Evolutionary conservation across 1,284 basidiomycete genomes (phyloP), one percentile per base, ranked within the genome.

Genomic region (Fistulinella cinereoalba): DNA sequence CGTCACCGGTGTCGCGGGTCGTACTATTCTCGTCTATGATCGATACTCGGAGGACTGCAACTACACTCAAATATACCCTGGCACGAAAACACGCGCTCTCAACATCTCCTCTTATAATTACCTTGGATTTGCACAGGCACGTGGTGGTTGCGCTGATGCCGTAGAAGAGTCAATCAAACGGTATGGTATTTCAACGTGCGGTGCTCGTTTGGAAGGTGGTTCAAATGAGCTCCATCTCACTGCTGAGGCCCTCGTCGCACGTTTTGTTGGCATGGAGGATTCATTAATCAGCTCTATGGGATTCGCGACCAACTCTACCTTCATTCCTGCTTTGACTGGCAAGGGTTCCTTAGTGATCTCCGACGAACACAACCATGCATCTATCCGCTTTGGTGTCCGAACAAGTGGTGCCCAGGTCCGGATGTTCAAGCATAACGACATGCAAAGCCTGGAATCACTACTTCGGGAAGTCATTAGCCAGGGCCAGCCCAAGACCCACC

Each of bases 101-200:
- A 99, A 99, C 69, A 87, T 98, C 57, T 96, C 93, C 9, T 97
- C 94, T 6, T 99, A 99, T 77, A 99, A 99, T 73, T 99, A 99
- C 66, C 91, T 99, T 58, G 96, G 97, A 6, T 99, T 99, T 62
- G 96, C 96, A 1, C 93, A 97, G 67, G 91, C 88, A 22, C 81
- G 83, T 13, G 96, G 97, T 23, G 90, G 89, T 10, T 97, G 94
- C 61, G 90, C 96, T 2, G 95, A 98, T 61, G 90, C 89, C 1
- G 94, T 94, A 15, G 92, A 95, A 62, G 85, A 88, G 55, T 71
- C 75, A 11, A 80, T 97, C 60, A 75, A 74, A 48, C 80, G 83
- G 7, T 94, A 92, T 61, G 94, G 95, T 33, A 72, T 97, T 28
- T 82, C 85, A 12, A 75, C 85, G 0, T 85, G 84, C 51, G 92